phyloP scores from a whole-genome alignment of 139 green algal genomes.

The Volvox reticuliferus region DNA sequence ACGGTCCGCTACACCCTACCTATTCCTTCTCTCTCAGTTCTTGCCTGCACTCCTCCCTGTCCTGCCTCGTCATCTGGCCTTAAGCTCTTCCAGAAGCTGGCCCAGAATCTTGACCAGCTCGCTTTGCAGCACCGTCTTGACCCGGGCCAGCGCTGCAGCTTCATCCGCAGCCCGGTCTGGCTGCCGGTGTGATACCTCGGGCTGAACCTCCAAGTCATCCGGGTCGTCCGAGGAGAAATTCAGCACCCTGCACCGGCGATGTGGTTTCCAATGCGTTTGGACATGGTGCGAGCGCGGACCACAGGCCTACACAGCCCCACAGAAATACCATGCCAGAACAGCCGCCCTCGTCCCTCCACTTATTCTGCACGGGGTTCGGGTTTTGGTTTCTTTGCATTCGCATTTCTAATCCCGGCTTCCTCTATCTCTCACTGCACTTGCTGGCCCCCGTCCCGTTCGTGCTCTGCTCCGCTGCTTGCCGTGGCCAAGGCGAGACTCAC shows the following conservation, averaged over 20 bases:
- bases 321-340: too few species aligned
- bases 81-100: constrained; percentile 28
- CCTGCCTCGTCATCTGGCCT: not conserved
- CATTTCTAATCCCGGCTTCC: too few species aligned
- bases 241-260: constrained; percentile 1
- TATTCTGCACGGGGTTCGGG: too few species aligned
- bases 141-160: not conserved
- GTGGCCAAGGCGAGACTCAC: not conserved
- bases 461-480: not conserved
- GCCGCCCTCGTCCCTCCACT: too few species aligned
- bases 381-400: too few species aligned
- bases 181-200: constrained; percentile 13
- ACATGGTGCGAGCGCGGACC: too few species aligned
- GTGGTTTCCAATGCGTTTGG: not conserved
- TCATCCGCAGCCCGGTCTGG: constrained; percentile 31
- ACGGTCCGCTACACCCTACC: too few species aligned
- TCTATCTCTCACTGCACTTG: too few species aligned
- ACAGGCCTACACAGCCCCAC: too few species aligned
- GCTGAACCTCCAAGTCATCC: constrained; percentile 23
- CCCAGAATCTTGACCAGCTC: not conserved
- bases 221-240: constrained; percentile 40
- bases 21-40: too few species aligned
- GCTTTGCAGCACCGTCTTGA: not conserved
- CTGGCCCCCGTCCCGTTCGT: too few species aligned
- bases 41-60: too few species aligned